Conservation (phyloP, 371 early-diverging fungal species). For the Syncephalastrum racemosum region DNA sequence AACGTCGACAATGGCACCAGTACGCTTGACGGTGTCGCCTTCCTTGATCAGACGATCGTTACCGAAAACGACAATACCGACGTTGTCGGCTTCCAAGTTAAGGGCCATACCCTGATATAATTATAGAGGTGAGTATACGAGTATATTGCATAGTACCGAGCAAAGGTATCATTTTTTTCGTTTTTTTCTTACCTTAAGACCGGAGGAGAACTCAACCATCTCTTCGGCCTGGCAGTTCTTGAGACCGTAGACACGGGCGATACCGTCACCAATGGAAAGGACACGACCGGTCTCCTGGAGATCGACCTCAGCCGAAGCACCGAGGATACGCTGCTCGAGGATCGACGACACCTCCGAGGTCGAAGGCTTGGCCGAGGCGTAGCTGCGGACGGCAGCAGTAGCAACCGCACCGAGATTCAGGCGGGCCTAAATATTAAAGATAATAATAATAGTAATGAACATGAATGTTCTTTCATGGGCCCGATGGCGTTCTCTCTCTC, state of each 20-base stretch:
- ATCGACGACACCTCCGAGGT: conserved; percentile 88
- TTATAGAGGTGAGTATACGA: no score
- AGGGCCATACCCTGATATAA: conserved; percentile 90
- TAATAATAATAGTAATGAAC: conserved; percentile 4
- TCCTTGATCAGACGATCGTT: conserved; percentile 90
- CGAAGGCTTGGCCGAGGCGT: conserved; percentile 58
- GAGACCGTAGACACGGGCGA: conserved; percentile 93
- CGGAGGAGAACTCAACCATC: conserved; percentile 98
- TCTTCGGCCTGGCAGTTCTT: conserved; percentile 97
- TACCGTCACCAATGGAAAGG: conserved; percentile 97
- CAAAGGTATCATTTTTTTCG: no score
- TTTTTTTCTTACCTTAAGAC: conserved; percentile 88
- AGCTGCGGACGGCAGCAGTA: conserved; percentile 45
- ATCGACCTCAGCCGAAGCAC: conserved; percentile 73
- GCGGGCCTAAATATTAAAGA: conserved; percentile 37
- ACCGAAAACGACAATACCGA: conserved; percentile 98
- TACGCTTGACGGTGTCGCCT: conserved; percentile 93
- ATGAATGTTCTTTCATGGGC: conserved; percentile 1
- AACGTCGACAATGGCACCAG: conserved; percentile 95
- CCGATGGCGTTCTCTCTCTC: conserved; percentile 5
- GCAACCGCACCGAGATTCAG: conserved; percentile 62
- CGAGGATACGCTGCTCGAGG: conserved; percentile 90
- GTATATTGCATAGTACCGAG: no score
- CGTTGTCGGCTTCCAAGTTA: conserved; percentile 96
- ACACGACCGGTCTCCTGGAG: conserved; percentile 95